These are phyloP conservation scores for Coemansia sp. DNA, from an alignment of 192 early-diverging fungal species.

Conservation along the genomic window DNA sequence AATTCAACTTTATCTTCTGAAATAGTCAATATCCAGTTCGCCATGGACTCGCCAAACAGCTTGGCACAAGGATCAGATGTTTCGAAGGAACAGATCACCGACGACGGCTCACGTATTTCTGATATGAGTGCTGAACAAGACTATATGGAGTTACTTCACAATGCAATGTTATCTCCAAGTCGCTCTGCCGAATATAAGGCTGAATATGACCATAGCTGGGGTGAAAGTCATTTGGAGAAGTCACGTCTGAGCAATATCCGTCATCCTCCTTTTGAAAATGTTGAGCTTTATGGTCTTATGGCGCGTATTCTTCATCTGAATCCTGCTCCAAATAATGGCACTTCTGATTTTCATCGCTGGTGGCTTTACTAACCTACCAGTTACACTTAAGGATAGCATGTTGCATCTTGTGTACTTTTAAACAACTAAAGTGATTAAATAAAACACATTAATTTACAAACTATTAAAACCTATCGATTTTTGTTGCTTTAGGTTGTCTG, in stretches of 20 bases:
- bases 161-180: constrained; percentile 18
- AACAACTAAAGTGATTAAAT: background rate
- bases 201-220: constrained; percentile 40
- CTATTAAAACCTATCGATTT: too few relatives aligned
- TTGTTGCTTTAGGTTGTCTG: background rate
- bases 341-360: constrained; percentile 40
- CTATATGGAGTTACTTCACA: constrained; percentile 38
- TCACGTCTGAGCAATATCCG: constrained; percentile 9
- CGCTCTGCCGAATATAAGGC: constrained; percentile 15
- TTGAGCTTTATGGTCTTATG: constrained; percentile 72
- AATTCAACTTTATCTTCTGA: constrained; percentile 9
- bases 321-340: constrained; percentile 75
- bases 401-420: background rate
- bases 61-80: background rate
- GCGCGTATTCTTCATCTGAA: constrained; percentile 55
- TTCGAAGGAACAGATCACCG: constrained; percentile 6
- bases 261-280: constrained; percentile 62
- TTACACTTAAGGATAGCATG: background rate
- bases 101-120: constrained; percentile 30
- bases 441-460: background rate
- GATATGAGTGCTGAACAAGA: constrained; percentile 47
- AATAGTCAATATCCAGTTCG: constrained; percentile 7
- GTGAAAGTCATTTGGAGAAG: constrained; percentile 19
- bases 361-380: constrained; percentile 22
- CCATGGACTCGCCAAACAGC: background rate